These are phyloP conservation scores for Raphanus sativus DNA, from an alignment of 345 rosid species.

Conservation along the genomic window DNA sequence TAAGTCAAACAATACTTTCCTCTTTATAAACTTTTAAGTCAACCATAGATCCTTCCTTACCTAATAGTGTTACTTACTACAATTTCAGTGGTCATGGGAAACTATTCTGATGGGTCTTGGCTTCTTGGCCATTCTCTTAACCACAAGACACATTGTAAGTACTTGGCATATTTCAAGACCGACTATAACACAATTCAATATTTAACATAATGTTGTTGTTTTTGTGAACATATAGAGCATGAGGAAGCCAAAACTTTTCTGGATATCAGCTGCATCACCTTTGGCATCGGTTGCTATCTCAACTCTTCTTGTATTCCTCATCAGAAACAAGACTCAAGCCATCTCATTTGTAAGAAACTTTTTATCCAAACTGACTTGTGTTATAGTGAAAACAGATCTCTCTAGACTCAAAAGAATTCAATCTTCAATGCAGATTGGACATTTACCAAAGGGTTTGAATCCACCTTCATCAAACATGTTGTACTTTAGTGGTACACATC, in stretches of 20 bases:
- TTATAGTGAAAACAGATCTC: constrained; percentile 1
- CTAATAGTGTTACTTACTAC: constrained; percentile 15
- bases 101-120: constrained; percentile 68
- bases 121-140: constrained; percentile 66
- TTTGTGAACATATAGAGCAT: constrained; percentile 52
- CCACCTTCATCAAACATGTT: constrained; percentile 92
- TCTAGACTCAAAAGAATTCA: constrained; percentile 18
- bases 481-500: constrained; percentile 53
- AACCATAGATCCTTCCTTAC: constrained; percentile 3
- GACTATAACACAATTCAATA: no score
- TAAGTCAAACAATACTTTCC: constrained; percentile 28
- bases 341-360: constrained; percentile 65
- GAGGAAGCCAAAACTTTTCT: constrained; percentile 85
- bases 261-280: constrained; percentile 96
- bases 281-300: constrained; percentile 75
- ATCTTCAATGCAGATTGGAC: constrained; percentile 64
- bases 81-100: constrained; percentile 92
- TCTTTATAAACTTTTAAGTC: not conserved
- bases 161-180: no score
- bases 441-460: constrained; percentile 87
- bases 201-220: not conserved
- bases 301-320: constrained; percentile 62
- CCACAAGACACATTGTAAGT: constrained; percentile 87
- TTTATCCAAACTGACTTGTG: not conserved
- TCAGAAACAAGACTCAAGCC: constrained; percentile 61